These are phyloP conservation scores for Erythrophleum fordii DNA, from an alignment of 306 rosid species.

Conservation along the genomic window DNA sequence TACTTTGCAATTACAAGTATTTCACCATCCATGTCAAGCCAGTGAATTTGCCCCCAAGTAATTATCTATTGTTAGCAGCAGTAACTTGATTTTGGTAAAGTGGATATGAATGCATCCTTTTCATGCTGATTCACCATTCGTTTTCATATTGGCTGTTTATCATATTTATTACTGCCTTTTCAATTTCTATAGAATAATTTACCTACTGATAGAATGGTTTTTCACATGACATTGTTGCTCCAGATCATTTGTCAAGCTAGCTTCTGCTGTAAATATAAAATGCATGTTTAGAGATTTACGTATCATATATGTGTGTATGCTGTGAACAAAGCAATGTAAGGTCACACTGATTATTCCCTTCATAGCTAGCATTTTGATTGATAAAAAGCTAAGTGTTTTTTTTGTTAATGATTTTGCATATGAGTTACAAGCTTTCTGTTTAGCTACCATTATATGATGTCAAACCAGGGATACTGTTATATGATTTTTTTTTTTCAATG, in stretches of 20 bases:
- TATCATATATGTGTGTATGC: constrained; percentile 17
- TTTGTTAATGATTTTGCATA: constrained; percentile 5
- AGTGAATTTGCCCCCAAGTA: constrained; percentile 76
- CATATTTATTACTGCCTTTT: background rate
- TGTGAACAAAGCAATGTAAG: constrained; percentile 28
- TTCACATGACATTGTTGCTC: constrained; percentile 18
- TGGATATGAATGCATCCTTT: constrained; percentile 12
- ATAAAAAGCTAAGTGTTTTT: background rate
- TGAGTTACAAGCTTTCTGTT: constrained; percentile 14
- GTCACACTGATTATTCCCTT: constrained; percentile 17
- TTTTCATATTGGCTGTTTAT: constrained; percentile 14
- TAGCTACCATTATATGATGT: constrained; percentile 26
- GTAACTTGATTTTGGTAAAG: constrained; percentile 20
- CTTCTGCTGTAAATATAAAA: constrained; percentile 1
- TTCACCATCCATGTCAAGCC: constrained; percentile 88
- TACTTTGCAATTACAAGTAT: constrained; percentile 79
- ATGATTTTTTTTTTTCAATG: background rate
- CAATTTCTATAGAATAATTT: background rate
- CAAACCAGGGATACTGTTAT: constrained; percentile 27
- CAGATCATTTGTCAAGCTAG: constrained; percentile 3
- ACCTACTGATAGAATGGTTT: background rate
- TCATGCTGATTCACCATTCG: background rate
- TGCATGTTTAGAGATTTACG: constrained; percentile 20
- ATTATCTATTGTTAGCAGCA: constrained; percentile 41
- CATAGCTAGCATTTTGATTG: constrained; percentile 18